phyloP scores from a whole-genome alignment of 2,329 filamentous ascomycete genomes.

The Exophiala oligosperma region DNA sequence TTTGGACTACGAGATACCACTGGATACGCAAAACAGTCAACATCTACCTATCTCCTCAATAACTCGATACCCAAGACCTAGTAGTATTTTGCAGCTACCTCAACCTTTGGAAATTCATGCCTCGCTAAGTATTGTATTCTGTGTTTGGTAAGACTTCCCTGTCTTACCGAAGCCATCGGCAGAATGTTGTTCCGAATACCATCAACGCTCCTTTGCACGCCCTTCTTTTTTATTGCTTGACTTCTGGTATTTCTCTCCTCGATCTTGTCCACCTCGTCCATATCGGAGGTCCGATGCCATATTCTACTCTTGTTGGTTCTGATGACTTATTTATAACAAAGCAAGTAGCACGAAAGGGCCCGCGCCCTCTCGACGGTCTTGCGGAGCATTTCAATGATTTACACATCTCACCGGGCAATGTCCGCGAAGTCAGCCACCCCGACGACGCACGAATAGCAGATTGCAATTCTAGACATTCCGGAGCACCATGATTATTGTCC shows the following conservation, averaged over 20 bases:
- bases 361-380: too few species aligned
- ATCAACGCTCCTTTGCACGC: background rate
- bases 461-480: slow-evolving; percentile 1
- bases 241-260: background rate
- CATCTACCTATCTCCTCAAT: too few species aligned
- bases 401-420: slow-evolving; percentile 19
- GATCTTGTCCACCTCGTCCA: background rate
- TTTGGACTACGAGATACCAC: too few species aligned
- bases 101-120: too few species aligned
- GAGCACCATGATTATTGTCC: too few species aligned
- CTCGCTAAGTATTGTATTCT: too few species aligned
- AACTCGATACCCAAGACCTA: too few species aligned
- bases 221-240: background rate
- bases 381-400: background rate
- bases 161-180: background rate
- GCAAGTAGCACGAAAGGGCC: too few species aligned
- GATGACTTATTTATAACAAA: too few species aligned
- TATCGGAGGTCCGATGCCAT: background rate
- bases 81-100: too few species aligned
- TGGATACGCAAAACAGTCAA: too few species aligned
- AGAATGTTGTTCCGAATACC: background rate
- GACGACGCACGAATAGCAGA: slow-evolving; percentile 2
- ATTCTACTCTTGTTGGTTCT: background rate
- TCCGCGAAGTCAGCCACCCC: slow-evolving; percentile 3
- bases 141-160: too few species aligned